Conservation (phyloP, 805 yeast species). For the Barnettozyma wickerhamii region DNA sequence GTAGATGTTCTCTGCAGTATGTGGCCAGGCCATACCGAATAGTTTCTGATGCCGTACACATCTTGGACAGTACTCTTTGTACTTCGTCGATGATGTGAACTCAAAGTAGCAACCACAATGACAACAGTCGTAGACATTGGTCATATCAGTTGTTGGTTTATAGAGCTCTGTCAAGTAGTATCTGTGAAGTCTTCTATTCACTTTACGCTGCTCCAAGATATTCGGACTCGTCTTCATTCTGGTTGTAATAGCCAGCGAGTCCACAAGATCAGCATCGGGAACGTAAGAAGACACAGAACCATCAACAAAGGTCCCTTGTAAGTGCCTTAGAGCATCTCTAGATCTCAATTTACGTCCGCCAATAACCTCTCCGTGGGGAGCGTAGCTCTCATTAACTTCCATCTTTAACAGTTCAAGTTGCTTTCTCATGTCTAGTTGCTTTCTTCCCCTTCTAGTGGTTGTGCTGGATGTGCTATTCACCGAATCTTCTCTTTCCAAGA, state of each 20-base stretch:
- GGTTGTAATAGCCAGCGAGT: constrained; percentile 7
- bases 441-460: background rate
- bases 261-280: constrained; percentile 13
- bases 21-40: constrained; percentile 26
- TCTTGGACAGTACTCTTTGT: constrained; percentile 23
- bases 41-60: constrained; percentile 26
- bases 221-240: background rate
- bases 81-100: background rate
- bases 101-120: constrained; percentile 28
- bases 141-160: constrained; percentile 5
- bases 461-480: background rate
- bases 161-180: constrained; percentile 16
- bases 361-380: constrained; percentile 3
- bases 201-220: constrained; percentile 8
- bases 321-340: constrained; percentile 1
- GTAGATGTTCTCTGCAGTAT: constrained; percentile 5
- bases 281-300: constrained; percentile 2
- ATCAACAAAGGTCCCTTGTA: background rate
- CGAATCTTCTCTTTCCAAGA: background rate
- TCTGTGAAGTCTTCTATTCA: constrained; percentile 21
- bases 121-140: constrained; percentile 24
- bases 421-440: background rate
- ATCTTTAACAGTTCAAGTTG: background rate
- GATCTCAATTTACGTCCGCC: constrained; percentile 17
- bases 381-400: background rate